These are phyloP conservation scores for Phyllosticta citriasiana DNA, from an alignment of 2,329 filamentous ascomycete species.

Conservation along the genomic window DNA sequence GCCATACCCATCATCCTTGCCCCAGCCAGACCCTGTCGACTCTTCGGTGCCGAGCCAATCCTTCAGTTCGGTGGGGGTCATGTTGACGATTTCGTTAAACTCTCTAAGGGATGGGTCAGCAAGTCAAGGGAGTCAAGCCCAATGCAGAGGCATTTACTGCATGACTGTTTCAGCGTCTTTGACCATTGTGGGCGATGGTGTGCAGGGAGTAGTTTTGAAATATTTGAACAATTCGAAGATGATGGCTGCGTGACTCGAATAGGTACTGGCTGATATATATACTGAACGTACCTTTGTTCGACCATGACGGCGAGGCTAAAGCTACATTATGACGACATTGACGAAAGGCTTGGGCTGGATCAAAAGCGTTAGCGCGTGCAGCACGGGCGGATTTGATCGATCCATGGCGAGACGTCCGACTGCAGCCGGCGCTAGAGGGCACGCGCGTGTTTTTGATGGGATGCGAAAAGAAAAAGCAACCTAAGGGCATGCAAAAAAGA, in stretches of 20 bases:
- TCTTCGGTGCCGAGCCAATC: slow-evolving; percentile 52
- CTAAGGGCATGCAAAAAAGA: background rate
- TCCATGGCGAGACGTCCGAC: background rate
- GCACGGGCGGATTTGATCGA: background rate
- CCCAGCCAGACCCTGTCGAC: slow-evolving; percentile 50
- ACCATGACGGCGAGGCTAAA: background rate
- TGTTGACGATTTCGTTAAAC: slow-evolving; percentile 59
- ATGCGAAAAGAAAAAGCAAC: background rate
- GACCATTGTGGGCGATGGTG: slow-evolving; percentile 32
- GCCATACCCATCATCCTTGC: slow-evolving; percentile 34
- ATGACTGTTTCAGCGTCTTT: slow-evolving; percentile 44
- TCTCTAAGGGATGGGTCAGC: slow-evolving; percentile 31
- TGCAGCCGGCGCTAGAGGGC: background rate
- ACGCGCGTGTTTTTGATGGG: background rate
- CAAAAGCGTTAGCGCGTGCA: background rate
- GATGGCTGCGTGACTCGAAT: background rate
- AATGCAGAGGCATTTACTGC: slow-evolving; percentile 23
- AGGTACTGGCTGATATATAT: background rate
- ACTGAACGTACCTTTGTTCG: background rate
- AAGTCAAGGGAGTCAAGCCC: background rate
- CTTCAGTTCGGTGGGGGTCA: slow-evolving; percentile 51
- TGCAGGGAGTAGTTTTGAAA: background rate
- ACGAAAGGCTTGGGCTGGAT: background rate
- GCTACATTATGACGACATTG: slow-evolving; percentile 7
- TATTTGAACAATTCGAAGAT: too few species aligned